A percentile compares a stretch with the other conserved stretches of the same genome.
Evolutionary conservation across 1,284 basidiomycete species (phyloP).

Genomic region (Apiotrichum gracile): DNA sequence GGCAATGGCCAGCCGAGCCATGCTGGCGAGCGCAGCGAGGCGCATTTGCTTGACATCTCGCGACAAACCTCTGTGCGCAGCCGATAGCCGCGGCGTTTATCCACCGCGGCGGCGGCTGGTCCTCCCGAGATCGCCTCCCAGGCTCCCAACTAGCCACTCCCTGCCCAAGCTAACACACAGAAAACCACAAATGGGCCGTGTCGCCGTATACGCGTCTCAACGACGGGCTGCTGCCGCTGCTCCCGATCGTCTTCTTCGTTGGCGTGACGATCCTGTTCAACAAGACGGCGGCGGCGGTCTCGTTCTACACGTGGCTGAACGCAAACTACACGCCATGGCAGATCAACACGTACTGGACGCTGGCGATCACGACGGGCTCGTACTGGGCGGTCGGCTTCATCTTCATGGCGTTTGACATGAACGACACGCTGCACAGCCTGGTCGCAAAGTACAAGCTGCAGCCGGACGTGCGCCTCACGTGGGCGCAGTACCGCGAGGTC

Average conservation of each 20-base stretch:
- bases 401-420: conserved; percentile 15
- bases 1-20: no score
- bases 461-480: conserved; percentile 13
- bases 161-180: conserved; percentile 1
- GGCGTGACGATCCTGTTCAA: background rate
- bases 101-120: no score
- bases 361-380: conserved; percentile 4
- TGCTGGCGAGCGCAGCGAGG: no score
- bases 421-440: conserved; percentile 8
- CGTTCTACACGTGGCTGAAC: conserved; percentile 11
- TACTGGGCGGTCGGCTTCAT: conserved; percentile 11
- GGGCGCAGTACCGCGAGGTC: conserved; percentile 11
- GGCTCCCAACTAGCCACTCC: background rate
- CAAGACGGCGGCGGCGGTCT: background rate
- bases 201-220: conserved; percentile 8
- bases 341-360: conserved; percentile 12
- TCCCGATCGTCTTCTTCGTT: background rate
- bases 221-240: background rate
- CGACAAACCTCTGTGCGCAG: no score
- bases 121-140: background rate
- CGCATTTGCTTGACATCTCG: no score
- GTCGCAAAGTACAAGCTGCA: conserved; percentile 14
- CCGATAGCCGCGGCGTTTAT: no score
- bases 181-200: conserved; percentile 13
- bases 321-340: conserved; percentile 9